phyloP scores from a whole-genome alignment of 2,329 filamentous ascomycete species.

The Didymella pinodella region DNA sequence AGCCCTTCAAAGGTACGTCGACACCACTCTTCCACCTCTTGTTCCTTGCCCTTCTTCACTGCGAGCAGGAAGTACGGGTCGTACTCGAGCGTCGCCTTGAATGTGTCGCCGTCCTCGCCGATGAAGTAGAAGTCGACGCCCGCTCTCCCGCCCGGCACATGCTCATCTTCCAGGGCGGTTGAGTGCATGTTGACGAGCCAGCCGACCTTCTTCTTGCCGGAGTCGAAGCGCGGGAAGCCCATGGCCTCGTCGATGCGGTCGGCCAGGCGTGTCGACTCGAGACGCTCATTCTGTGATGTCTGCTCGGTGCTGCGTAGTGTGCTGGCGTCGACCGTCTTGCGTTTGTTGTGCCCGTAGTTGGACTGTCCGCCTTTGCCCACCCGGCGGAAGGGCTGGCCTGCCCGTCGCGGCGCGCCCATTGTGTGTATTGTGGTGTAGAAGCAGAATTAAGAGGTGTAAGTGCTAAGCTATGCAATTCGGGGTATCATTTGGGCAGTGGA shows the following conservation, averaged over 20 bases:
- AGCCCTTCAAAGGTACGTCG: conserved; percentile 80
- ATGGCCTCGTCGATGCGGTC: conserved; percentile 93
- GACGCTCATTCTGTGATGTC: conserved; percentile 91
- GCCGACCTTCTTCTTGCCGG: conserved; percentile 82
- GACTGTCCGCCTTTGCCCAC: conserved; percentile 54
- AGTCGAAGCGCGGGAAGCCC: conserved; percentile 92
- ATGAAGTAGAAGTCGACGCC: conserved; percentile 98
- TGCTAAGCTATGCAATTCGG: conserved; percentile 33
- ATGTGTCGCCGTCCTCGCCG: conserved; percentile 74
- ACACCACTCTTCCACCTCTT: conserved; percentile 96
- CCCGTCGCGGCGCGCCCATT: conserved; percentile 55
- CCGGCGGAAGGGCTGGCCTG: conserved; percentile 53
- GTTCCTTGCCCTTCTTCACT: conserved; percentile 84
- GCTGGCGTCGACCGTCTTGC: conserved; percentile 81
- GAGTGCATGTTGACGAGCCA: conserved; percentile 97
- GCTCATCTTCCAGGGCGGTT: conserved; percentile 84
- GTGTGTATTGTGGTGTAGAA: conserved; percentile 29
- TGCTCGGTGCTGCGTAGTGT: conserved; percentile 78
- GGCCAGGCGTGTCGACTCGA: conserved; percentile 82
- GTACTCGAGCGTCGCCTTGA: conserved; percentile 96
- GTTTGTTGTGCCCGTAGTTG: conserved; percentile 62
- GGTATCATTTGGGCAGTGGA: conserved; percentile 44
- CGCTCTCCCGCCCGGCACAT: conserved; percentile 81
- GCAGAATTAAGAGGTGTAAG: conserved; percentile 33
- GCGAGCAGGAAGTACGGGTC: conserved; percentile 96